Evolutionary conservation across 1,139 yeast genomes (phyloP).

Genomic region (Taphrina flavorubra): DNA sequence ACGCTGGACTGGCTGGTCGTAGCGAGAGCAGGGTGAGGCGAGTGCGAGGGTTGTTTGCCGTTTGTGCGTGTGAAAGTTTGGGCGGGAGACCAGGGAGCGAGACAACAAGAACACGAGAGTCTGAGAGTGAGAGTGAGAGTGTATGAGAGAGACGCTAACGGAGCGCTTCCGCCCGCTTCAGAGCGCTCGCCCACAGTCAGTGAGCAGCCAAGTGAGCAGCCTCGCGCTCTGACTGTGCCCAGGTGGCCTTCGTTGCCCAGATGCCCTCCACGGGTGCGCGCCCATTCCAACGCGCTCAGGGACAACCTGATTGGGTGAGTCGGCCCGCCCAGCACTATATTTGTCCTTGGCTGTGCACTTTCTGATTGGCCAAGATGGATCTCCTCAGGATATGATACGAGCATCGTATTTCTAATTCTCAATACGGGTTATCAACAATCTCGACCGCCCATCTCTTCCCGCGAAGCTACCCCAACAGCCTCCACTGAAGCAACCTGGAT

Average conservation of each 20-base stretch:
- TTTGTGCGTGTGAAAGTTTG: conserved; percentile 10
- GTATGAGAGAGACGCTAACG: not conserved
- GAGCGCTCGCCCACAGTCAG: not conserved
- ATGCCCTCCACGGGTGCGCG: not conserved
- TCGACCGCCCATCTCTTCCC: conserved; percentile 10
- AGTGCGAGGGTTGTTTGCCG: conserved; percentile 20
- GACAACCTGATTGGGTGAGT: too few relatives aligned
- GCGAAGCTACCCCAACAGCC: not conserved
- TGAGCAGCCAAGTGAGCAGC: not conserved
- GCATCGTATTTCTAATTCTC: not conserved
- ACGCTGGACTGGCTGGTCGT: not conserved
- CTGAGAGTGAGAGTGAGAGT: not conserved
- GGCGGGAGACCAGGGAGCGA: conserved; percentile 17
- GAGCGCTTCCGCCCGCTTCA: not conserved
- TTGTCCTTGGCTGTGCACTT: not conserved
- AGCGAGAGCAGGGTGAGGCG: conserved; percentile 1
- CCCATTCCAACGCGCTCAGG: too few relatives aligned
- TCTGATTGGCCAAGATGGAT: not conserved
- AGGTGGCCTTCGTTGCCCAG: not conserved
- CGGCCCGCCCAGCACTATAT: not conserved
- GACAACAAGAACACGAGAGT: conserved; percentile 6
- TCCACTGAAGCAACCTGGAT: too few relatives aligned
- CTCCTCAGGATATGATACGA: not conserved
- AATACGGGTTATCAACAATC: not conserved
- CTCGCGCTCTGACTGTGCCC: not conserved